A percentile compares a stretch with the other conserved stretches of the same genome.
Evolutionary conservation across 2,329 filamentous ascomycete species (phyloP).

Genomic region (Colletotrichum sublineola): DNA sequence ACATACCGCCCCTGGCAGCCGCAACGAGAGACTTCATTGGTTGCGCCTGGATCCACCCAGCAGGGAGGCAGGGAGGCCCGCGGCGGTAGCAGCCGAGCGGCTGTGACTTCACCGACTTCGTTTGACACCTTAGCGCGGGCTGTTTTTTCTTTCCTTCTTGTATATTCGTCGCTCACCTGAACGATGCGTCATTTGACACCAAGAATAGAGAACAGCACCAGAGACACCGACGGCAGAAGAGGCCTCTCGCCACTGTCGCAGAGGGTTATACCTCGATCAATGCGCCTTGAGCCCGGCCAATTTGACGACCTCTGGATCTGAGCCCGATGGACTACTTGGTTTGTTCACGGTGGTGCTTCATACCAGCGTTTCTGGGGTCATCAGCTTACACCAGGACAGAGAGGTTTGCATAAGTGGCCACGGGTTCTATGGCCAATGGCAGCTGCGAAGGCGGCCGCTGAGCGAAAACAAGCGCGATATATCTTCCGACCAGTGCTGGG

Average conservation of each 20-base stretch:
- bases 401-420: background rate
- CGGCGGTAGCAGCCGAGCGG: constrained; percentile 31
- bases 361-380: background rate
- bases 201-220: background rate
- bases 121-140: background rate
- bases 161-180: background rate
- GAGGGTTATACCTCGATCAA: background rate
- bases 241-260: background rate
- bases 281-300: background rate
- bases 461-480: constrained; percentile 17
- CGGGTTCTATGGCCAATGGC: background rate
- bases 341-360: no score
- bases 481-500: background rate
- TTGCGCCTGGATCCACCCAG: no score
- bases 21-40: constrained; percentile 8
- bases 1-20: constrained; percentile 11
- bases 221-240: background rate
- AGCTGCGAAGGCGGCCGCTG: no score
- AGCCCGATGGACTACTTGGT: no score
- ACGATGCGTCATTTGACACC: background rate
- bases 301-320: background rate
- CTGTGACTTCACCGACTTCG: constrained; percentile 19
- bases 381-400: background rate
- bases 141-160: background rate
- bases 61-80: background rate